Conservation (phyloP, 2,329 filamentous ascomycete species). For the Calonectria hawksworthii region DNA sequence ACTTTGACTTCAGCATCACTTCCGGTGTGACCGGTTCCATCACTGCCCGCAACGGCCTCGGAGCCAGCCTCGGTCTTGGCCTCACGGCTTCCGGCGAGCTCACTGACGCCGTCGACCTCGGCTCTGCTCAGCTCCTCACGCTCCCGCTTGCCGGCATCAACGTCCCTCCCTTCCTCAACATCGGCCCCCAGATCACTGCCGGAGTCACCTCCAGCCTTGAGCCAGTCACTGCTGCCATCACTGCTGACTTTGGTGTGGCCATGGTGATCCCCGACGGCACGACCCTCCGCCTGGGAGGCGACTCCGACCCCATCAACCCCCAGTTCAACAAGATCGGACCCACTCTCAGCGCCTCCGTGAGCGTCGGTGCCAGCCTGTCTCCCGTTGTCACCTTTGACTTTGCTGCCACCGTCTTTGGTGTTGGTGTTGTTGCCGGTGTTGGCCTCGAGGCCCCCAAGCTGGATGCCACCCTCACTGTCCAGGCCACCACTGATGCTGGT, state of each 20-base stretch:
- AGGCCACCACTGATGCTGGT: background rate
- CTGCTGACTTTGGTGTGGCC: constrained; percentile 5
- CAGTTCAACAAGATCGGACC: constrained; percentile 17
- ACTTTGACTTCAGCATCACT: constrained; percentile 4
- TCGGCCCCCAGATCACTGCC: background rate
- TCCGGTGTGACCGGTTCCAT: background rate
- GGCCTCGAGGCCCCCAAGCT: constrained; percentile 6
- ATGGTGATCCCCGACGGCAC: constrained; percentile 19
- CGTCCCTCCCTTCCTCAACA: background rate
- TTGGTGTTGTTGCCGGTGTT: background rate
- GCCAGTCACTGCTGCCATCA: background rate
- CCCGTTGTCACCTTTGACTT: constrained; percentile 17
- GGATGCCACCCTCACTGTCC: background rate
- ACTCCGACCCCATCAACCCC: constrained; percentile 11
- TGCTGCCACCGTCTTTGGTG: constrained; percentile 12
- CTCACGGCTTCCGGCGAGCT: background rate
- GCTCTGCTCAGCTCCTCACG: background rate
- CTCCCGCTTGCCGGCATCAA: background rate
- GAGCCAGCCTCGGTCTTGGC: background rate
- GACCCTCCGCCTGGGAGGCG: background rate
- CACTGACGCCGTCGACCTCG: background rate
- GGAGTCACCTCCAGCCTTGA: background rate
- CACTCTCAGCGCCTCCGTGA: constrained; percentile 11
- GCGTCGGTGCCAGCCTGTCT: background rate
- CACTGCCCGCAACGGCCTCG: background rate